Conservation (phyloP, 441 rosid genomes). For the Erodium trifolium region DNA sequence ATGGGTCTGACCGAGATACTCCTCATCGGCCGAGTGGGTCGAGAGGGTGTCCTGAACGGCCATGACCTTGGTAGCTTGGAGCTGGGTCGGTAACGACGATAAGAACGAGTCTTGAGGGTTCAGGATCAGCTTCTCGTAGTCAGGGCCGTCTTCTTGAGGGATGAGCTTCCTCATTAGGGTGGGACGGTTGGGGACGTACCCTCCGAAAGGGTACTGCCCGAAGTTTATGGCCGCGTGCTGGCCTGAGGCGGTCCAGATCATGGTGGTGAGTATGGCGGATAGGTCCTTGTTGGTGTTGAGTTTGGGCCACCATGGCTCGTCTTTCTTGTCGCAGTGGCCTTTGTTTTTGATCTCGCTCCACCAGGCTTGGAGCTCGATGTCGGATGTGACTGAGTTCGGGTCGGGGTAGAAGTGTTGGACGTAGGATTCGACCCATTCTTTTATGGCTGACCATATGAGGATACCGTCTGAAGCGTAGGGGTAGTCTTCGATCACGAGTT, state of each 20-base stretch:
- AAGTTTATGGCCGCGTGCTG: constrained; percentile 94
- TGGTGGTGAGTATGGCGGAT: constrained; percentile 7
- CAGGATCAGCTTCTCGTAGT: constrained; percentile 49
- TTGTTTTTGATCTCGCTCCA: constrained; percentile 86
- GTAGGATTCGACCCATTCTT: constrained; percentile 65
- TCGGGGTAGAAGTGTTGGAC: constrained; percentile 64
- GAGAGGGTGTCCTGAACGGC: constrained; percentile 86
- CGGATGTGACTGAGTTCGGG: constrained; percentile 46
- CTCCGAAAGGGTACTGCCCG: constrained; percentile 94
- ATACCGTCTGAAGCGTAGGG: constrained; percentile 93
- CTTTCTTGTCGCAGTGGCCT: constrained; percentile 76
- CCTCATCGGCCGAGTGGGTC: constrained; percentile 87
- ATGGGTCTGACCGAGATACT: constrained; percentile 60
- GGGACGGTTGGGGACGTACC: constrained; percentile 85
- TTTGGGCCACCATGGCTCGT: constrained; percentile 94
- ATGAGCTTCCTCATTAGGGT: constrained; percentile 67
- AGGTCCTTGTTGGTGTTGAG: constrained; percentile 40
- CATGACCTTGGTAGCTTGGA: constrained; percentile 95
- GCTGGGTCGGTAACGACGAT: constrained; percentile 66
- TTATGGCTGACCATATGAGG: constrained; percentile 80
- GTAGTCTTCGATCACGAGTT: constrained; percentile 75
- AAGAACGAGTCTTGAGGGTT: constrained; percentile 62
- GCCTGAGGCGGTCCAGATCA: constrained; percentile 86
- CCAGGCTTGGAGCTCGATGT: constrained; percentile 80
- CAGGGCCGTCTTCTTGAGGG: constrained; percentile 49